Evolutionary conservation across 371 early-diverging fungal genomes (phyloP), one percentile per base, ranked within the genome.

Genomic region (Apophysomyces trapeziformis): DNA sequence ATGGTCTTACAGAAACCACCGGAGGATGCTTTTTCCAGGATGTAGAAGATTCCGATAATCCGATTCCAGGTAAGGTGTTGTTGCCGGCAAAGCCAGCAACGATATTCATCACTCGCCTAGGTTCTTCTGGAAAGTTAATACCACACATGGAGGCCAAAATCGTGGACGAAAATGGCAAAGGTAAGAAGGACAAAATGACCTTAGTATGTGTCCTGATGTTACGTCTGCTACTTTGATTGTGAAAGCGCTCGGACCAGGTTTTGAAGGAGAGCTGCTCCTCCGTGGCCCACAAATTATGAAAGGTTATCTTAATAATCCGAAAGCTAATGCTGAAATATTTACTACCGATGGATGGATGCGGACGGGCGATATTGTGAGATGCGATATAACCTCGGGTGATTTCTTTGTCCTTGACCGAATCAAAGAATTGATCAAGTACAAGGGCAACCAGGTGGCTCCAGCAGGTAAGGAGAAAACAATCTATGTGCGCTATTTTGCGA

Each of bases 251-350:
- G 86, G 85, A 4, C 69, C 69, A 12, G 85, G 83, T 54, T 69
- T 87, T 65, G 64, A 67, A 0, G 95, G 94, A 11, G 95, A 94
- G 72, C 79, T 95, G 63, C 83, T 92, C 63, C 62, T 96, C 60
- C 84, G 88, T n/a, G 94, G 96, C 0, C 92, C 95, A 4, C 92
- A 90, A 62, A 80, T 94, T 11, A 93, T 94, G 93, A 79, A 82
- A 32, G 92, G 92, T 0, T 92, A 93, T 44, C 71, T 87, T 16
- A 87, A 89, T 60, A 88, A 90, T 47, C 78, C 79, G 16, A 73
- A 89, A 57, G 95, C 93, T 5, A 94, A 93, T 5, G 69, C 71
- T 14, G 85, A 87, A 1, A 86, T 90, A 0, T 87, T 96, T 62
- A 90, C 89, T 58, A 5, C 65, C 0, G 87, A 89, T 35, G 92